phyloP scores from a whole-genome alignment of 768 basidiomycete species.

The Rhodotorula taiwanensis region DNA sequence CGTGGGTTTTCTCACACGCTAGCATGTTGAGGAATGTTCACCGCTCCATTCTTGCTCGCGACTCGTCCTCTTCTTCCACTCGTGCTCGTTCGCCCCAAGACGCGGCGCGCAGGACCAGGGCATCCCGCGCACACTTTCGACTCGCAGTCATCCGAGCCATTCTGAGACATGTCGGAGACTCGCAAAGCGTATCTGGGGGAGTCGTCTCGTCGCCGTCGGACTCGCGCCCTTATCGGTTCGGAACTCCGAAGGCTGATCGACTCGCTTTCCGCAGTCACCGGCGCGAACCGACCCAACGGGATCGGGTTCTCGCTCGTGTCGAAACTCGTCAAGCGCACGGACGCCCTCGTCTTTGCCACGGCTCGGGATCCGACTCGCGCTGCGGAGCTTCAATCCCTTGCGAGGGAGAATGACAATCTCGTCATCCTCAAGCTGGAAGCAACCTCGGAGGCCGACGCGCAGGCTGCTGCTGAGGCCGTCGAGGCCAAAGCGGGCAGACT shows the following conservation, averaged over 20 bases:
- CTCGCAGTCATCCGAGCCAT: too few relatives aligned
- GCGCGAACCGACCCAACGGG: constrained; percentile 28
- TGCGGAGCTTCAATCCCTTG: constrained; percentile 14
- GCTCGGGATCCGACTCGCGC: constrained; percentile 27
- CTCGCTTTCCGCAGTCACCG: constrained; percentile 22
- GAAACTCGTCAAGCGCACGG: neutral
- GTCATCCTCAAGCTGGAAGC: constrained; percentile 30
- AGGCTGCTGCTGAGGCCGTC: constrained; percentile 24
- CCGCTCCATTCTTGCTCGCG: too few relatives aligned
- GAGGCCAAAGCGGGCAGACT: constrained; percentile 29
- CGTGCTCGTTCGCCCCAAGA: too few relatives aligned
- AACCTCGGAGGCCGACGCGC: constrained; percentile 22
- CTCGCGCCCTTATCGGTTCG: too few relatives aligned
- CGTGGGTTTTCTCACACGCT: too few relatives aligned
- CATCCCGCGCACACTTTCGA: too few relatives aligned
- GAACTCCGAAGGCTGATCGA: neutral
- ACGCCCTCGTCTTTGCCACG: constrained; percentile 34
- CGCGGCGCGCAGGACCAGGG: too few relatives aligned
- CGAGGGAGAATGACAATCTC: constrained; percentile 12
- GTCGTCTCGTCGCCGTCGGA: too few relatives aligned
- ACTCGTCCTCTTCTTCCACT: too few relatives aligned
- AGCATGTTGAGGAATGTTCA: too few relatives aligned
- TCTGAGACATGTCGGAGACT: too few relatives aligned
- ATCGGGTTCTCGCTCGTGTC: constrained; percentile 28
- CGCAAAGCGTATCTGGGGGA: neutral